Percentiles rank a stretch among this genome's conserved stretches.
Evolutionary conservation across 2,329 filamentous ascomycete genomes (phyloP).

Genomic region (Botrytis pseudocinerea): DNA sequence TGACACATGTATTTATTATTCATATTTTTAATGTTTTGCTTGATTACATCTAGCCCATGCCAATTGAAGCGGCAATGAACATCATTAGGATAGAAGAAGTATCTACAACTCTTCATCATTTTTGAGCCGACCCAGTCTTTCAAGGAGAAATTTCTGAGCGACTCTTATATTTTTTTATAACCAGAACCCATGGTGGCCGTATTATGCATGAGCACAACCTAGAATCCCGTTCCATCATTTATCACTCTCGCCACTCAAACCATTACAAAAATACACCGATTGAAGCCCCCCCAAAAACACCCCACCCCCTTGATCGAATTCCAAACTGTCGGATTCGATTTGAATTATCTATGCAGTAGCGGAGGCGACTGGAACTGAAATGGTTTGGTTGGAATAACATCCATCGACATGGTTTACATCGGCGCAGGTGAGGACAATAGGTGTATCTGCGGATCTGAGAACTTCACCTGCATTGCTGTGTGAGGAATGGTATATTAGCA

Average conservation of each 20-base stretch:
- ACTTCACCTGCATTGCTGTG: slow-evolving; percentile 2
- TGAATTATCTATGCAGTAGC: neutral
- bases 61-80: neutral
- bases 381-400: slow-evolving; percentile 22
- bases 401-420: slow-evolving; percentile 23
- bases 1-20: neutral
- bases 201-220: neutral
- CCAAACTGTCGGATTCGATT: neutral
- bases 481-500: neutral
- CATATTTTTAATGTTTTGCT: neutral
- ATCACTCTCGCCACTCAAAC: neutral
- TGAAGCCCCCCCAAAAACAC: neutral
- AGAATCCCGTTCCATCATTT: neutral
- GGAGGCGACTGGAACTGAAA: neutral
- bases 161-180: neutral
- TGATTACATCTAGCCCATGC: neutral
- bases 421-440: slow-evolving; percentile 14
- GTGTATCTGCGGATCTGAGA: slow-evolving; percentile 2
- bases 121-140: neutral
- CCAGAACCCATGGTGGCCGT: neutral
- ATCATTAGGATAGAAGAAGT: neutral
- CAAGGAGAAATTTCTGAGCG: neutral
- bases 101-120: neutral
- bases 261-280: neutral
- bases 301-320: neutral